Base-by-base conservation (phyloP, 2,329 filamentous ascomycete species). In the Phyllosticta ampelicida region DNA sequence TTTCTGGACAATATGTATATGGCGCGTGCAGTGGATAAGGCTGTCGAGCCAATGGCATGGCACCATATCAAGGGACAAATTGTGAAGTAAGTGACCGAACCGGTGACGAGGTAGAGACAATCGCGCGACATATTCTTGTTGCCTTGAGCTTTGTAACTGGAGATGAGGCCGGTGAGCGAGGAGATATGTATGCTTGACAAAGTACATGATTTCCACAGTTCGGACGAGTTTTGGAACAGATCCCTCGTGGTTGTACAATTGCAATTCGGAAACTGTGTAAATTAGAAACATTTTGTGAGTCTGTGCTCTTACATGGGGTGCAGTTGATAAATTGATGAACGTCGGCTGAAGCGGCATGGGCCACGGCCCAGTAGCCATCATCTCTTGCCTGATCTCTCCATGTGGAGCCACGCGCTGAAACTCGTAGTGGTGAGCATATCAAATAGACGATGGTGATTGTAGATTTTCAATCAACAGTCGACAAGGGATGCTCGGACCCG, bases 11-110 rank as follows among this genome's bases (percentile, higher is more conserved):
- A 16, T 2, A 30, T 30, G 9, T 51, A 23, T 23, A 53, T 36
- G 11, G 23, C 52, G n/a, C 50, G 50, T 21, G 21, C 13, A 10
- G 36, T 26, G 4, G 28, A 52, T 50, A 50, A 48, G 18, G 20
- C 21, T 23, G 49, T 29, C 10, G 30, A 19, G 29, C 44, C 10
- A 30, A 57, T 57, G 50, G 55, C 48, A 11, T 30, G 55, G 30
- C 50, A 57, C 5, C 16, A 28, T n/a, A 57, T 23, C 3, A 57
- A 1, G 23, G 55, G 55, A 23, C 23, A 44, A 44, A 53, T 3
- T 9, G 49, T 53, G 29, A 53, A 57, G 30, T 53, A 57, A 36
- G 50, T 48, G 20, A 57, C n/a, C 20, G 29, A 57, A 6, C 55
- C 55, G 1, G 30, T 18, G 30, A 44, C 51, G 3, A 48, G 21